phyloP scores from a whole-genome alignment of 768 basidiomycete genomes.

The Podaxis mareebaensis region DNA sequence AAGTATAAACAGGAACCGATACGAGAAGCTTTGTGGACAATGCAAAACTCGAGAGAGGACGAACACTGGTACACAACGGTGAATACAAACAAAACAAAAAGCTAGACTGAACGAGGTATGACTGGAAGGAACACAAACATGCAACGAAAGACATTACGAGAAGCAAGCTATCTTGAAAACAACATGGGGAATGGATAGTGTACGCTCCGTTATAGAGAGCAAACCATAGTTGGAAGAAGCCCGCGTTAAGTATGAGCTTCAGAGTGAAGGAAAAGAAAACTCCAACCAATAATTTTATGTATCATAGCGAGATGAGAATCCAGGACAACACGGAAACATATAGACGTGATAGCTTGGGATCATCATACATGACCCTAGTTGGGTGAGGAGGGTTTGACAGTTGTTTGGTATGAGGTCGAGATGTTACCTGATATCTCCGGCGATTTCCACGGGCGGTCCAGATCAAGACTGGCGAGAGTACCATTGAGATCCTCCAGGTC shows the following conservation, averaged over 20 bases:
- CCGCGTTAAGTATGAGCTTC: slow-evolving; percentile 13
- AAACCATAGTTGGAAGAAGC: slow-evolving; percentile 16
- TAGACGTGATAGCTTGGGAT: slow-evolving; percentile 14
- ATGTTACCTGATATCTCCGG: slow-evolving; percentile 21
- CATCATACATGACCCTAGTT: slow-evolving; percentile 15
- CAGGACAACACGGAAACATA: slow-evolving; percentile 30
- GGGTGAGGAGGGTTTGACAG: slow-evolving; percentile 21
- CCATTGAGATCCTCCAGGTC: slow-evolving; percentile 69
- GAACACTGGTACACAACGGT: slow-evolving; percentile 9
- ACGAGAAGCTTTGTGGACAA: slow-evolving; percentile 7
- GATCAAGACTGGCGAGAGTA: slow-evolving; percentile 72
- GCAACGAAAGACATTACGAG: slow-evolving; percentile 13
- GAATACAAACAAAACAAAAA: slow-evolving; percentile 23
- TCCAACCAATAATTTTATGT: slow-evolving; percentile 27
- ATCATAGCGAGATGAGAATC: slow-evolving; percentile 33
- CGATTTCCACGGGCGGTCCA: slow-evolving; percentile 45
- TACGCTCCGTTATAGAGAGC: slow-evolving; percentile 5
- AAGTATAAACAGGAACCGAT: background rate
- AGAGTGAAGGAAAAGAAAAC: slow-evolving; percentile 14
- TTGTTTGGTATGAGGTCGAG: slow-evolving; percentile 7
- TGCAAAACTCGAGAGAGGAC: background rate
- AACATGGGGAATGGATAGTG: slow-evolving; percentile 2
- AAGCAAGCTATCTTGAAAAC: slow-evolving; percentile 14
- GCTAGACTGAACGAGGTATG: slow-evolving; percentile 19
- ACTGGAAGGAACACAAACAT: slow-evolving; percentile 14